Conservation (phyloP, 306 rosid genomes). For the Dryas alaskensis region DNA sequence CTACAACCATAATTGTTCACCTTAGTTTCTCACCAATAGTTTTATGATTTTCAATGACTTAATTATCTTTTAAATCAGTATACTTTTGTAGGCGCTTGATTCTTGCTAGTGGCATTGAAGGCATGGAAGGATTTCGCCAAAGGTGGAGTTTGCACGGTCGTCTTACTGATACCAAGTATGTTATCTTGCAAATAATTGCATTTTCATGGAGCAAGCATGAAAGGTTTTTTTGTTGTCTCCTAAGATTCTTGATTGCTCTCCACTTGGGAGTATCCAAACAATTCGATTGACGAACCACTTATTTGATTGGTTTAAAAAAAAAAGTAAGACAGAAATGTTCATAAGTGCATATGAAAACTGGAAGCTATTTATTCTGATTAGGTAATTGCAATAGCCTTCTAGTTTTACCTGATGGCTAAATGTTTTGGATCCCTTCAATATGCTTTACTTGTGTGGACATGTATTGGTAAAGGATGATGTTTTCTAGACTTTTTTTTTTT, state of each 20-base stretch:
- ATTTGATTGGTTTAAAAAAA: conserved; percentile 1
- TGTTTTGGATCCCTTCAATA: no score
- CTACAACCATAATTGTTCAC: neutral
- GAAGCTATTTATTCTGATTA: neutral
- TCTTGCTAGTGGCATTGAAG: conserved; percentile 91
- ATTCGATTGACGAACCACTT: conserved; percentile 1
- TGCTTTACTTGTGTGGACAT: no score
- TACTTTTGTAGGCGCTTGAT: conserved; percentile 64
- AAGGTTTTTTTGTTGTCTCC: conserved; percentile 12
- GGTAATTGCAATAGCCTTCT: neutral
- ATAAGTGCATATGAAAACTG: neutral
- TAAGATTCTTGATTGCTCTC: neutral
- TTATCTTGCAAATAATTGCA: conserved; percentile 23
- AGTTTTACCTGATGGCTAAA: neutral
- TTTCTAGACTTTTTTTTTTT: neutral
- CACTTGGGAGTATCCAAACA: neutral
- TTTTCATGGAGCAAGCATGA: conserved; percentile 18
- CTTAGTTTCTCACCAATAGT: neutral
- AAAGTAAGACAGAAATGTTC: neutral
- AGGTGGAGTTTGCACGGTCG: conserved; percentile 95
- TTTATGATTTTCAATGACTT: neutral
- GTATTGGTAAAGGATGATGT: neutral
- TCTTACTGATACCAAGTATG: conserved; percentile 77
- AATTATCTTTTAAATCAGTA: conserved; percentile 12
- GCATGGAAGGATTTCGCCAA: conserved; percentile 85